Evolutionary conservation across 306 rosid species (phyloP), one percentile per base, ranked within the genome.

Genomic region (Glycyrrhiza uralensis): DNA sequence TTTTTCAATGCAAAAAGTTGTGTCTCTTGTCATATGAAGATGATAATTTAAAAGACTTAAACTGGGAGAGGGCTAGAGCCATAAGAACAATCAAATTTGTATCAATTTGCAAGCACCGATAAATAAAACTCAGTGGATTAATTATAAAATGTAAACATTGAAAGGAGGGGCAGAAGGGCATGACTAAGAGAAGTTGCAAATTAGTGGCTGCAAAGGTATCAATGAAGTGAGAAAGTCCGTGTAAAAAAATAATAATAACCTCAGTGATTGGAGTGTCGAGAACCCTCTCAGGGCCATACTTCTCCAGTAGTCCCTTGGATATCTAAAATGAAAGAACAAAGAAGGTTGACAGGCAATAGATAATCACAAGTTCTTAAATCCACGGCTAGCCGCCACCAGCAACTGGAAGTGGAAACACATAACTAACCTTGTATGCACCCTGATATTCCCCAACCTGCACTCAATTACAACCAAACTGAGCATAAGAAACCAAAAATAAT

Each of bases 201-300:
- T 4, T 5, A 80, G 30, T 8, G 17, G 63, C 65, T 60, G 19
- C 62, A 47, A 69, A 59, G 41, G 41, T 19, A 59, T 49, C 0
- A 63, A 73, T 60, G 47, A 54, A 52, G 49, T 15, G 30, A 61
- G 10, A 39, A 65, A 55, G 66, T 71, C 22, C 6, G 65, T 60
- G 84, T 36, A 76, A 58, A 54, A 61, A 70, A 66, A n/a, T n/a
- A n/a, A n/a, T n/a, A 70, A 56, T 68, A 44, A 94, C 98, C 97
- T 95, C 99, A 3, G 99, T 95, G 67, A 95, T 95, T 67, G 99
- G 99, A 59, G 99, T 95, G 82, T 95, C 99, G 13, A 88, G 89
- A 84, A 91, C 99, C 85, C 99, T 89, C 1, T 95, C 99, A 0
- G 99, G 99, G 42, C 99, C 99, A 85, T 91, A 95, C 87, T 95